Evolutionary conservation across 352 stramenopile genomes (phyloP), one percentile per base, ranked within the genome.

Genomic region (Phytopythium ostracodes): DNA sequence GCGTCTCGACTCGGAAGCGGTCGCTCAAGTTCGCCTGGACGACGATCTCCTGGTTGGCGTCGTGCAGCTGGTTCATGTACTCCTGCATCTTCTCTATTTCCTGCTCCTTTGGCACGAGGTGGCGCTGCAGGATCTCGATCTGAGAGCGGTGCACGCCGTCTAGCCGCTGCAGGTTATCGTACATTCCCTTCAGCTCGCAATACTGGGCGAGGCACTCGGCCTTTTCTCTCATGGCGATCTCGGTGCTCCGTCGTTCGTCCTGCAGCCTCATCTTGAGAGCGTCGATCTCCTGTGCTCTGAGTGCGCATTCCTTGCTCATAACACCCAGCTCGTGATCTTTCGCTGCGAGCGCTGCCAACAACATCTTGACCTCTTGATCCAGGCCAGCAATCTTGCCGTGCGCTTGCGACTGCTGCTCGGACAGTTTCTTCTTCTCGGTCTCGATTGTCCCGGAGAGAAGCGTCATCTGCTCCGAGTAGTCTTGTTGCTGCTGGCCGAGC

Each of bases 121-220:
- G 81, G 7, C 79, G 81, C 59, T 92, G 80, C 5, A 92, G 54
- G 22, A 92, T 64, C 57, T 90, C 81, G 29, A 90, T 76, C 42
- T 92, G 83, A 8, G 83, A 92, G 2, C 79, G 77, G 62, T 92
- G 83, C 0, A 90, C 81, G n/a, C 71, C 73, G 51, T 90, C 87
- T 25, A 92, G 59, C 0, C 81, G 81, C 66, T 84, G 65, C 14
- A 92, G 68, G 36, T 87, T 85, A 33, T 84, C 74, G 1, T 74
- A 67, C 42, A 76, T 42, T 1, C 73, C 59, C 40, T 76, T 72
- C 27, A 88, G 76, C 36, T 89, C 77, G 10, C 59, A 43, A 2
- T 73, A 63, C 27, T 72, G 62, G 0, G 55, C 60, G 15, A 62
- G 22, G 8, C 62, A 59, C 5, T 89, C 76, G 6, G 75, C 60